Conservation (phyloP, 257 asterid genomes). For the Solanum chaucha region DNA sequence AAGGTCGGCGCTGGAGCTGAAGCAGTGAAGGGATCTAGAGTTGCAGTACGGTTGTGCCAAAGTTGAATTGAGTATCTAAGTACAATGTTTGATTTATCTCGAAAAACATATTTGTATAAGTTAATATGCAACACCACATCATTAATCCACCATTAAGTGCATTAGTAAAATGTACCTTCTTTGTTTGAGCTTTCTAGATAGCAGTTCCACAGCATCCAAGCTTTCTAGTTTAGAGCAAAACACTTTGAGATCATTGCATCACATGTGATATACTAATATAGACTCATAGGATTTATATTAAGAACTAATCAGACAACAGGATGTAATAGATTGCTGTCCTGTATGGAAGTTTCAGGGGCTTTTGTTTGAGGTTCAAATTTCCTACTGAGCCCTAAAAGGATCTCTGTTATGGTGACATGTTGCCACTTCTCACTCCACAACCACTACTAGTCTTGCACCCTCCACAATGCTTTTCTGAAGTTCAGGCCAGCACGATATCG, state of each 20-base stretch:
- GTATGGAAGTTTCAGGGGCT: background rate
- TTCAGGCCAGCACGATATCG: background rate
- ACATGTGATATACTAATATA: background rate
- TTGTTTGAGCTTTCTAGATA: background rate
- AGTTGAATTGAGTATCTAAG: constrained; percentile 42
- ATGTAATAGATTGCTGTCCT: background rate
- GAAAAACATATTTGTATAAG: background rate
- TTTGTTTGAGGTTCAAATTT: background rate
- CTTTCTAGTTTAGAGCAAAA: background rate
- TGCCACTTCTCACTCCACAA: background rate
- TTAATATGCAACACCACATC: background rate
- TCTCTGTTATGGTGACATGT: background rate
- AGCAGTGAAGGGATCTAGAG: constrained; percentile 99
- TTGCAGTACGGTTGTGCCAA: constrained; percentile 88
- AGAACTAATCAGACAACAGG: background rate
- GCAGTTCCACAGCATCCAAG: background rate
- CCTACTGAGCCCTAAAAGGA: background rate
- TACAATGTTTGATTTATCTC: constrained; percentile 17
- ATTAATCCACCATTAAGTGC: background rate
- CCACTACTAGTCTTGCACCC: background rate
- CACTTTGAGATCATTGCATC: background rate
- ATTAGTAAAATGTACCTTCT: background rate
- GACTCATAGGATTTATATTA: background rate
- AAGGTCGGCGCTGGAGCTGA: constrained; percentile 73
- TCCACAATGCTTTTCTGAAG: background rate